A percentile compares a stretch with the other conserved stretches of the same genome.
phyloP scores from a whole-genome alignment of 371 early-diverging fungal species.

The Quaeritorhiza haematococci region DNA sequence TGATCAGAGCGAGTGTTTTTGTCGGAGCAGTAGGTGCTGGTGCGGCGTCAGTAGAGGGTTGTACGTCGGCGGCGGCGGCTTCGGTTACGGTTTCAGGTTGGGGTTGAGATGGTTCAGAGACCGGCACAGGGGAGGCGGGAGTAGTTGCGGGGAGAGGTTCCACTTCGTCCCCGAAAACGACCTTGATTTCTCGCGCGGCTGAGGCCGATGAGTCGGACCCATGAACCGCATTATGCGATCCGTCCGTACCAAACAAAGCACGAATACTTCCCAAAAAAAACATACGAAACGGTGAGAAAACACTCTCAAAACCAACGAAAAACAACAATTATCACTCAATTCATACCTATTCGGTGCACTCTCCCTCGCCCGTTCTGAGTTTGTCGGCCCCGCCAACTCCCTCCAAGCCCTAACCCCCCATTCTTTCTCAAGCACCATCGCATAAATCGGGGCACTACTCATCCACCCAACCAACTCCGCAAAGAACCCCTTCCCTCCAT shows the following conservation, averaged over 20 bases:
- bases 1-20: slow-evolving; percentile 46
- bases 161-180: slow-evolving; percentile 50
- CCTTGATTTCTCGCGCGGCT: slow-evolving; percentile 63
- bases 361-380: slow-evolving; percentile 60
- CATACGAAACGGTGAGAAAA: neutral
- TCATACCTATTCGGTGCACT: slow-evolving; percentile 49
- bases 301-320: neutral
- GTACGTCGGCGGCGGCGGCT: too few species aligned
- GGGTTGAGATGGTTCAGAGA: too few species aligned
- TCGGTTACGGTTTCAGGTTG: too few species aligned
- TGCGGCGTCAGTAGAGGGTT: too few species aligned
- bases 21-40: too few species aligned
- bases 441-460: slow-evolving; percentile 64
- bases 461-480: slow-evolving; percentile 51
- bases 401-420: slow-evolving; percentile 67
- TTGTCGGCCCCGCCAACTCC: slow-evolving; percentile 69
- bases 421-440: slow-evolving; percentile 61
- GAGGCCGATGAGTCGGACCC: slow-evolving; percentile 62
- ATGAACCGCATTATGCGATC: slow-evolving; percentile 66
- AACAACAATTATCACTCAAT: neutral
- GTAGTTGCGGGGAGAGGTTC: too few species aligned
- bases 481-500: slow-evolving; percentile 52
- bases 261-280: slow-evolving; percentile 39
- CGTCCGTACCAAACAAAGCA: slow-evolving; percentile 59
- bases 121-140: too few species aligned